Base-by-base conservation (phyloP, 2,329 filamentous ascomycete genomes). In the Exutisphaerella laricina region DNA sequence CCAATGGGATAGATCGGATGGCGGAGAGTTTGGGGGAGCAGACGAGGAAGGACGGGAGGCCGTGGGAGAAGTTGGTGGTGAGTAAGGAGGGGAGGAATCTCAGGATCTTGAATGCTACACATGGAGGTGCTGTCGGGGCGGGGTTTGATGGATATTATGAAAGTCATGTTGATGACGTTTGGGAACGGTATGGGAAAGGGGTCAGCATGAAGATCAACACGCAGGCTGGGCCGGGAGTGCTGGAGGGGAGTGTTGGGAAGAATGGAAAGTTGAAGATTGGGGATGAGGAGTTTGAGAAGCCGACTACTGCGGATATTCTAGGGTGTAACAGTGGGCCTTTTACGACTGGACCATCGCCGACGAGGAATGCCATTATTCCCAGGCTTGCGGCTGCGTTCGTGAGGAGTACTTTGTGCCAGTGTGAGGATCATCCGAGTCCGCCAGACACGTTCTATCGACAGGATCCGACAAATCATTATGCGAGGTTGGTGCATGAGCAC, bases 351-450 rank as follows among this genome's bases (percentile, higher is more conserved):
- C 51, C 61, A 1, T 66, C 65, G 9, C 55, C 59, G 2, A 65
- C 62, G n/a, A 62, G 70, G 21, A 72, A 72, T 46, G 82, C 82
- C 28, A 76, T 89, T 43, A 82, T 82, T 3, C 84, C 87, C 1
- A 75, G 87, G n/a, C 68, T 94, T 7, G 78, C 83, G 0, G 86
- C 87, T 1, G 85, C 83, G 0, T 78, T 92, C 53, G 87, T 89
- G 62, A 75, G 87, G 14, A 80, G 77, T n/a, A 88, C 83, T 4
- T 64, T 92, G 44, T 65, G 84, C 35, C 61, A 62, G 3, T 61
- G 63, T 6, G 63, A 66, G 9, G 56, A 58, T 49, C 58, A 70
- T 56, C 61, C 70, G 40, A 48, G 67, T 30, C 39, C 53, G 4
- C 61, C 63, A 1, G 30, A 52, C 8, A 63, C 61, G 1, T 66